phyloP scores from a whole-genome alignment of 768 basidiomycete genomes.

The Thelephora aurantiotincta region DNA sequence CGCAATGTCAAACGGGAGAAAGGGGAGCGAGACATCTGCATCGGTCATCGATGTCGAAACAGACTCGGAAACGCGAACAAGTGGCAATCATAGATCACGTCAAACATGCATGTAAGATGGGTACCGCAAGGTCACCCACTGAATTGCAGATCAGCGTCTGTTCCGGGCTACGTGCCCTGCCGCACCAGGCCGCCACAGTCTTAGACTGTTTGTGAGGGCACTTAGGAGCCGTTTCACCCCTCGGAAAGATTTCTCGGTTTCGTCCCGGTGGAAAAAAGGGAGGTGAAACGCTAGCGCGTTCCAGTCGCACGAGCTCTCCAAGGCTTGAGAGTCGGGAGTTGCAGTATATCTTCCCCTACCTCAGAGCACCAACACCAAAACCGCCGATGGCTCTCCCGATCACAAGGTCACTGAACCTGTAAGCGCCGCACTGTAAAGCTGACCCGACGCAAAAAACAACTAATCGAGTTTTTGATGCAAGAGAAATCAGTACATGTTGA shows the following conservation, averaged over 20 bases:
- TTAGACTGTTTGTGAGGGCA: no score
- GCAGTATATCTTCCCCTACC: constrained; percentile 18
- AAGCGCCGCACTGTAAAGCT: constrained; percentile 48
- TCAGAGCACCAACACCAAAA: constrained; percentile 51
- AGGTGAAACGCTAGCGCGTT: no score
- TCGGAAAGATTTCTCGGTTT: no score
- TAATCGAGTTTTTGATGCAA: constrained; percentile 12
- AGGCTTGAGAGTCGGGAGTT: no score
- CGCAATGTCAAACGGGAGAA: neutral
- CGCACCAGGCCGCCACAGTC: no score
- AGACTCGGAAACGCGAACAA: neutral
- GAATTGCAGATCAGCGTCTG: neutral
- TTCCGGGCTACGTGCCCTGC: no score
- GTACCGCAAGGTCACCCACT: neutral
- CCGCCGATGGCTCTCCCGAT: constrained; percentile 67
- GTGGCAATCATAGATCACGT: neutral
- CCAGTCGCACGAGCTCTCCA: no score
- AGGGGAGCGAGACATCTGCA: neutral
- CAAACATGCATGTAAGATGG: constrained; percentile 1
- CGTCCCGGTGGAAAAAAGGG: no score
- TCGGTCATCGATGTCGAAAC: neutral
- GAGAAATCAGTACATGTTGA: neutral
- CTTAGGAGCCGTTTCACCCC: no score
- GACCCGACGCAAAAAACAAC: constrained; percentile 66
- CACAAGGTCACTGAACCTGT: constrained; percentile 39